A percentile compares a stretch with the other conserved stretches of the same genome.
These are phyloP conservation scores for Cylindrodendrum hubeiense DNA, from an alignment of 2,329 filamentous ascomycete species.

Conservation along the genomic window DNA sequence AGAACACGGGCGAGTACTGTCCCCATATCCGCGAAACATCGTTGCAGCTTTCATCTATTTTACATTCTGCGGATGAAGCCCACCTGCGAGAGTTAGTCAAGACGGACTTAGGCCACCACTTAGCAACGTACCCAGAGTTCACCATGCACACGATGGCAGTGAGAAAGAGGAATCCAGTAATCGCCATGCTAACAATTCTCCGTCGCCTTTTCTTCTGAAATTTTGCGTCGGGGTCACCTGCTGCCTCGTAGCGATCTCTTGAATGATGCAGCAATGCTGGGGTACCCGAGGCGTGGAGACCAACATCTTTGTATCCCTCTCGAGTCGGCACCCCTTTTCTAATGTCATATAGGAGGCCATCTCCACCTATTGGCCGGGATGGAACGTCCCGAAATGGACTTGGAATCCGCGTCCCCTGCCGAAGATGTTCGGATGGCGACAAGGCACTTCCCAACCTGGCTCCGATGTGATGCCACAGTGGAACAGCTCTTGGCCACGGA, in stretches of 20 bases:
- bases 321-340: conserved; percentile 1
- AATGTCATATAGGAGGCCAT: neutral
- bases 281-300: neutral
- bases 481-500: neutral
- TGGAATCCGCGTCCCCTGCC: conserved; percentile 11
- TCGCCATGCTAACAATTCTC: conserved; percentile 13
- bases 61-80: conserved; percentile 36
- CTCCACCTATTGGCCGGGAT: neutral
- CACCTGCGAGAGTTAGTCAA: conserved; percentile 15
- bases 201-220: neutral
- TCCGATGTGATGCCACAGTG: neutral
- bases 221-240: neutral
- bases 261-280: neutral
- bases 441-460: neutral
- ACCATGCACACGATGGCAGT: neutral
- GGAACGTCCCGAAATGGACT: conserved; percentile 2
- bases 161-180: conserved; percentile 10
- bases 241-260: neutral
- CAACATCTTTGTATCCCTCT: conserved; percentile 1
- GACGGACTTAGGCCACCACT: neutral
- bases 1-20: conserved; percentile 89
- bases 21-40: conserved; percentile 78
- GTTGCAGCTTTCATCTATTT: conserved; percentile 60
- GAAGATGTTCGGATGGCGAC: neutral
- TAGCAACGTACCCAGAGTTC: neutral